A percentile compares a stretch with the other conserved stretches of the same genome.
These are phyloP conservation scores for Atkinsonella hypoxylon DNA, from an alignment of 2,329 filamentous ascomycete genomes.

Conservation along the genomic window DNA sequence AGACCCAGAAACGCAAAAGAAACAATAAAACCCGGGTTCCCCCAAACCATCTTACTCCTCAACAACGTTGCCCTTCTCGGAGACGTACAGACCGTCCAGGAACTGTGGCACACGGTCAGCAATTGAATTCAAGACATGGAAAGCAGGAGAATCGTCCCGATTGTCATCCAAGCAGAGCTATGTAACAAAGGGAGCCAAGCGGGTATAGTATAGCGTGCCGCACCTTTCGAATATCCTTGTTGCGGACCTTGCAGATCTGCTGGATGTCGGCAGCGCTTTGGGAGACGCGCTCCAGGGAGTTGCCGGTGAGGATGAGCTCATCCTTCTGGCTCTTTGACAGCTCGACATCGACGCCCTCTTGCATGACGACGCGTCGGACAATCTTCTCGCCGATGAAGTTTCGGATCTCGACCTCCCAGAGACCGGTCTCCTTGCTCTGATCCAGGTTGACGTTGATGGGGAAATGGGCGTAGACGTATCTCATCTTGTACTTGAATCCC, in stretches of 20 bases:
- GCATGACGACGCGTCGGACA: constrained; percentile 83
- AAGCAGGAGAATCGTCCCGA: neutral
- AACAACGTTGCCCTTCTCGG: constrained; percentile 91
- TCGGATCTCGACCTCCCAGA: constrained; percentile 92
- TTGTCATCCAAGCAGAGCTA: too few relatives aligned
- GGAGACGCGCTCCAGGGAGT: constrained; percentile 94
- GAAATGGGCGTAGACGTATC: constrained; percentile 99
- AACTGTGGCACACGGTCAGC: constrained; percentile 47
- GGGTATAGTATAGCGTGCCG: too few relatives aligned
- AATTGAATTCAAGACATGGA: neutral
- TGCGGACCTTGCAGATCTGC: constrained; percentile 98
- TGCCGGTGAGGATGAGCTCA: constrained; percentile 84
- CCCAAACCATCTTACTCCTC: constrained; percentile 44
- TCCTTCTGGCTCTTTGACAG: constrained; percentile 92
- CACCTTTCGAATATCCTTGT: constrained; percentile 99
- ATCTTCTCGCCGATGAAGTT: constrained; percentile 99
- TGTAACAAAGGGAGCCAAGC: too few relatives aligned
- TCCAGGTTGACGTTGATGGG: constrained; percentile 99
- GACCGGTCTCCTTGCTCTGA: constrained; percentile 84
- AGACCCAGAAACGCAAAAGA: constrained; percentile 50
- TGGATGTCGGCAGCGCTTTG: constrained; percentile 98
- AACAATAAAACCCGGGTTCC: constrained; percentile 27
- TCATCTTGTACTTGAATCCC: constrained; percentile 99
- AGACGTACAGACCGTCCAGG: constrained; percentile 99
- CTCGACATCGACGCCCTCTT: constrained; percentile 80